Conservation (phyloP, 805 yeast genomes). For the Candida manassasensis region DNA sequence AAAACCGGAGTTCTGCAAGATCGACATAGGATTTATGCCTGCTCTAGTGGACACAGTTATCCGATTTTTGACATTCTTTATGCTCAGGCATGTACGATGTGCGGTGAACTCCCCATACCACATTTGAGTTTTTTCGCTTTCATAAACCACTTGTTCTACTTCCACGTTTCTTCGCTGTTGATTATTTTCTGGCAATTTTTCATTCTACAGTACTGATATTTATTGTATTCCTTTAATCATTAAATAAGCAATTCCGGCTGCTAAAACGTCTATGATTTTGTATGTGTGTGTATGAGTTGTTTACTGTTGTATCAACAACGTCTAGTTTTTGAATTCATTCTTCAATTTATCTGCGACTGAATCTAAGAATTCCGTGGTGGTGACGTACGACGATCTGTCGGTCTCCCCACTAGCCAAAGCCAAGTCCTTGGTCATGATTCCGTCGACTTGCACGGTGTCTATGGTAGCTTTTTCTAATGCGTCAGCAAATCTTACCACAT, state of each 20-base stretch:
- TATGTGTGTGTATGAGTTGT: too few species aligned
- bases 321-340: constrained; percentile 1
- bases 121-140: too few species aligned
- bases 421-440: constrained; percentile 78
- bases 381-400: constrained; percentile 58
- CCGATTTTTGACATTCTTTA: too few species aligned
- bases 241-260: constrained; percentile 2
- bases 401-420: constrained; percentile 67
- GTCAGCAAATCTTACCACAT: constrained; percentile 63
- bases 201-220: too few species aligned
- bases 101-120: too few species aligned
- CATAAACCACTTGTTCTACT: too few species aligned
- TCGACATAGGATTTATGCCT: too few species aligned
- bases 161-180: too few species aligned
- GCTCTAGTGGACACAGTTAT: too few species aligned
- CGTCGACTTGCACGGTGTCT: constrained; percentile 69
- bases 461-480: constrained; percentile 61
- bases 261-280: constrained; percentile 1
- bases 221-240: not conserved
- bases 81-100: too few species aligned
- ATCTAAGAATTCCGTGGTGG: constrained; percentile 71
- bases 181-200: constrained; percentile 1
- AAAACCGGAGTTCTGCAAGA: too few species aligned
- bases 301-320: not conserved
- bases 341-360: constrained; percentile 65